Conservation (phyloP, 2,329 filamentous ascomycete genomes). For the Cercospora sp. region DNA sequence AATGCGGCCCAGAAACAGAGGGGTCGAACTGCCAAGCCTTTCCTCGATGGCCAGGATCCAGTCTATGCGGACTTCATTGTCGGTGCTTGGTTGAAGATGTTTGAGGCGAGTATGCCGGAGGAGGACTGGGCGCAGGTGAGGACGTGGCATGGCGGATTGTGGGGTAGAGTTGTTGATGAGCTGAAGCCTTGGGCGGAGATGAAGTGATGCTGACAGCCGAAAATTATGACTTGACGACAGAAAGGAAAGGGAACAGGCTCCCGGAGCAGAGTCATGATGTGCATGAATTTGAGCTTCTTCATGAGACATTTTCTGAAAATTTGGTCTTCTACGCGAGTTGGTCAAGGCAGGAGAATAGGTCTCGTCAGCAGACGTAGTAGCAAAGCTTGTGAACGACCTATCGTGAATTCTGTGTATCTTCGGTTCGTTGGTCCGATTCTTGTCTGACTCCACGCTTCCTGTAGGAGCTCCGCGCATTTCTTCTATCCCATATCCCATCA, state of each 20-base stretch:
- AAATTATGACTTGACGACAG: neutral
- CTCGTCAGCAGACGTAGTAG: neutral
- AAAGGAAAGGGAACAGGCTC: neutral
- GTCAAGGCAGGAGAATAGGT: neutral
- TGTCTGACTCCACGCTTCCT: neutral
- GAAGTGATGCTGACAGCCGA: conserved; percentile 14
- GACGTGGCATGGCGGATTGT: conserved; percentile 54
- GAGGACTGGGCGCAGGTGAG: conserved; percentile 52
- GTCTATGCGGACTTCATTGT: conserved; percentile 60
- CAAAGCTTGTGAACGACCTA: neutral
- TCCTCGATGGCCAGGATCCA: conserved; percentile 48
- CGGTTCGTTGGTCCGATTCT: neutral
- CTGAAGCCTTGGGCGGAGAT: conserved; percentile 29
- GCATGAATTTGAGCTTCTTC: neutral
- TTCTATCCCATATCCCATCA: neutral
- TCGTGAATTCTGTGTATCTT: neutral
- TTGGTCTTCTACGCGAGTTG: neutral
- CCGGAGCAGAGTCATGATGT: neutral
- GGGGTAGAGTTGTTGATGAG: conserved; percentile 53
- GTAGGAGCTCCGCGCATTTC: neutral
- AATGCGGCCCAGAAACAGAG: conserved; percentile 24
- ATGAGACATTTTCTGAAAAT: too few species aligned
- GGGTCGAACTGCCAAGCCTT: conserved; percentile 45
- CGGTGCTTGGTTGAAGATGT: conserved; percentile 57
- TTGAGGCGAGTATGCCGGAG: conserved; percentile 42